phyloP scores from a whole-genome alignment of 805 yeast species.

The Saccharomycopsis selenospora region DNA sequence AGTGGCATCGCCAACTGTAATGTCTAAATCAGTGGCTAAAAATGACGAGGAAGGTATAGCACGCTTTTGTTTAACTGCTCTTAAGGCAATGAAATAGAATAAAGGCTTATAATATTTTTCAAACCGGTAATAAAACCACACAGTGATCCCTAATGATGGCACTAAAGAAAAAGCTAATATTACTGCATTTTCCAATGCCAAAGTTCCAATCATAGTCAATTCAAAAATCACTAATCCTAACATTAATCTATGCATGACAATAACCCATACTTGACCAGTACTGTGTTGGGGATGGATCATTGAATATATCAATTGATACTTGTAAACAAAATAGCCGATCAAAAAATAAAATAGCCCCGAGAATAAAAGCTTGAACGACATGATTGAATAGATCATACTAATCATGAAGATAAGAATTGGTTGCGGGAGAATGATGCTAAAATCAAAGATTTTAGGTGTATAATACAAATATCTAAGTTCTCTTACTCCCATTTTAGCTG shows the following conservation, averaged over 20 bases:
- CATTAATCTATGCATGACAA: slow-evolving; percentile 48
- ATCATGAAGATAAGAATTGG: slow-evolving; percentile 53
- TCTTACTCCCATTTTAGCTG: slow-evolving; percentile 37
- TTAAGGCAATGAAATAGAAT: slow-evolving; percentile 47
- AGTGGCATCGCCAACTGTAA: slow-evolving; percentile 5
- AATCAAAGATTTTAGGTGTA: slow-evolving; percentile 53
- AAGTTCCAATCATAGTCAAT: slow-evolving; percentile 56
- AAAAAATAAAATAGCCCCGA: slow-evolving; percentile 51
- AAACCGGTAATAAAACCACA: slow-evolving; percentile 41
- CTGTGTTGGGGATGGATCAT: slow-evolving; percentile 60
- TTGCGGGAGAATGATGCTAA: slow-evolving; percentile 56
- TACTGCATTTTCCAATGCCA: slow-evolving; percentile 53
- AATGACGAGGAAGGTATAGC: too few species aligned
- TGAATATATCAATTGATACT: slow-evolving; percentile 54
- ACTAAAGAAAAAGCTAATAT: slow-evolving; percentile 40
- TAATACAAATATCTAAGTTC: slow-evolving; percentile 45
- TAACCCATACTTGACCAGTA: slow-evolving; percentile 63
- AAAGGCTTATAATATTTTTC: slow-evolving; percentile 49
- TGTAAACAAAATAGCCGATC: slow-evolving; percentile 52
- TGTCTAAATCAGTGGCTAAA: background rate
- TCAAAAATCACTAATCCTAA: slow-evolving; percentile 51
- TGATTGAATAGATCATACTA: slow-evolving; percentile 51
- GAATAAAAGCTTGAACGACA: slow-evolving; percentile 51
- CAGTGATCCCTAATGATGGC: slow-evolving; percentile 43
- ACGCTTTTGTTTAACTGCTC: slow-evolving; percentile 38